Base-by-base conservation (phyloP, 177 flowering plant genomes). In the Tripterygium wilfordii region DNA sequence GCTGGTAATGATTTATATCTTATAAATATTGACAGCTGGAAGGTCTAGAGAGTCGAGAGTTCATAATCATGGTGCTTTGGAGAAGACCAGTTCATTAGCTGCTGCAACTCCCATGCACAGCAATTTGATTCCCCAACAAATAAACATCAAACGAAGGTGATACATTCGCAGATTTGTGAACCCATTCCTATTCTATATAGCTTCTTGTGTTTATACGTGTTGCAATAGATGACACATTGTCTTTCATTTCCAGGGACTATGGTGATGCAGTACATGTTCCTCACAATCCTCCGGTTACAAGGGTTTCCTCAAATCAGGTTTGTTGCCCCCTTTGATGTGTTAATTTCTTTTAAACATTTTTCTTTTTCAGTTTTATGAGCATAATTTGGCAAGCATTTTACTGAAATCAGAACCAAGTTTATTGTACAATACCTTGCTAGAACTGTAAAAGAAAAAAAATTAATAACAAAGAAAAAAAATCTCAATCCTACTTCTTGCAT, bases 241-340 rank as follows among this genome's bases (percentile, higher is more conserved):
- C 18, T 41, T 44, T 30, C 22, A n/a, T 63, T 43, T 57, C n/a
- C 22, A 72, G 78, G 62, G 57, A 36, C 12, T 16, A 15, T 27
- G 53, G 43, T 30, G 63, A 45, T 27, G 33, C 58, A 26, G 42
- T 43, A n/a, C 49, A 53, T 43, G 23, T 25, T 45, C 36, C 60
- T 41, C 51, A 43, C 28, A 21, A 66, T 54, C 52, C 72, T 42
- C 51, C 60, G 3, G 28, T 63, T 10, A 44, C 59, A 24, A 68
- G 51, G 36, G 76, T 83, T 39, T 66, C 82, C 23, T 78, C 87
- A 37, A 69, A 76, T 45, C 40, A 65, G 84, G 90, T 80, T 20
- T 41, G 45, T 46, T 35, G 8, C 33, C 52, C 1, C n/a, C 37
- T 36, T 16, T n/a, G 7, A 4, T 36, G 17, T 36, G 3, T 5